phyloP scores from a whole-genome alignment of 1,139 yeast species.

The Magnusiomyces clavatus region DNA sequence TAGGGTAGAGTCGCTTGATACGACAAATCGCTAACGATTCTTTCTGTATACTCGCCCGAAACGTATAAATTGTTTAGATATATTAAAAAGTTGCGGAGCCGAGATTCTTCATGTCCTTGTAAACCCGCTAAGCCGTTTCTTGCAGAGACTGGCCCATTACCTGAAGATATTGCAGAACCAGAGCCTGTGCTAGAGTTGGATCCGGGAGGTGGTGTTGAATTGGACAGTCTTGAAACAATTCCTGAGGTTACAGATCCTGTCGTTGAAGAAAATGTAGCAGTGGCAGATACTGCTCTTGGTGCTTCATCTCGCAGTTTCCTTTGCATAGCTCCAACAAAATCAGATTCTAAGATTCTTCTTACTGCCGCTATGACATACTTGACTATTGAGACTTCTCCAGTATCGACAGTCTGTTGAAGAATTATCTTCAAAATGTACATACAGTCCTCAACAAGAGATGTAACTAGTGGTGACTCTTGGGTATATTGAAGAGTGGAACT shows the following conservation, averaged over 20 bases:
- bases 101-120: slow-evolving; percentile 33
- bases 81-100: slow-evolving; percentile 42
- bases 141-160: not conserved
- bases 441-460: slow-evolving; percentile 83
- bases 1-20: slow-evolving; percentile 44
- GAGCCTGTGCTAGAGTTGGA: slow-evolving; percentile 1
- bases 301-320: slow-evolving; percentile 48
- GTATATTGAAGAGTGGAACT: slow-evolving; percentile 27
- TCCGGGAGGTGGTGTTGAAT: slow-evolving; percentile 15
- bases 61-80: slow-evolving; percentile 56
- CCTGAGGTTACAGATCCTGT: slow-evolving; percentile 13
- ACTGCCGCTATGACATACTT: slow-evolving; percentile 43
- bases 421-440: slow-evolving; percentile 66
- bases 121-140: slow-evolving; percentile 20
- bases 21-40: slow-evolving; percentile 37
- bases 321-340: slow-evolving; percentile 40
- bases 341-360: slow-evolving; percentile 41
- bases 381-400: slow-evolving; percentile 52
- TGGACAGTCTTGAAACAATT: slow-evolving; percentile 15
- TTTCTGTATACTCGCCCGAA: slow-evolving; percentile 48
- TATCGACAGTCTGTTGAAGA: slow-evolving; percentile 48
- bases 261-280: slow-evolving; percentile 16
- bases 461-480: slow-evolving; percentile 55
- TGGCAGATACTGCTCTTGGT: slow-evolving; percentile 21
- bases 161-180: not conserved